Evolutionary conservation across 345 rosid species (phyloP).

Genomic region (Camelina laxa): DNA sequence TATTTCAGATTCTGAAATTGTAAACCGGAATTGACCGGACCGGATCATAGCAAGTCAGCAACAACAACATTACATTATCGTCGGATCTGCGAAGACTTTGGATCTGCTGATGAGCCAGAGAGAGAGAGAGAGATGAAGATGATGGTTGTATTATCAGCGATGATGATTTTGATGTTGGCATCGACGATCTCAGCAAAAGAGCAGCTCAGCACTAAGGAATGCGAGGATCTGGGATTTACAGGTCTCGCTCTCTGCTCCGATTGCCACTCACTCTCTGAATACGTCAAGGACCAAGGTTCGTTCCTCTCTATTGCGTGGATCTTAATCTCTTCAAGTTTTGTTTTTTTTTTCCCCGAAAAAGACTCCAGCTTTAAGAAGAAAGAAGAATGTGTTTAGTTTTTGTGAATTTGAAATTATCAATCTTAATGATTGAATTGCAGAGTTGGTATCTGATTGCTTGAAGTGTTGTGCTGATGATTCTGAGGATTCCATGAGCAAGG

Average conservation of each 20-base stretch:
- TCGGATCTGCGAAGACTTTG: conserved; percentile 19
- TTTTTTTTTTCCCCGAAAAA: not conserved
- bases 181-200: conserved; percentile 52
- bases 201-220: conserved; percentile 69
- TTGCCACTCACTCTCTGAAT: conserved; percentile 82
- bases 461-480: conserved; percentile 96
- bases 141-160: conserved; percentile 20
- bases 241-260: conserved; percentile 98
- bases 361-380: not conserved
- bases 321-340: not conserved
- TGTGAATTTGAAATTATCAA: not conserved
- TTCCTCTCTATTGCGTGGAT: not conserved
- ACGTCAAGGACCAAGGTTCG: conserved; percentile 87
- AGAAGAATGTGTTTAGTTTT: not conserved
- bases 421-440: conserved; percentile 49
- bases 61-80: not conserved
- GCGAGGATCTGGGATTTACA: conserved; percentile 89
- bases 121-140: conserved; percentile 30
- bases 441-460: conserved; percentile 88
- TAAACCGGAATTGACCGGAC: conserved; percentile 35
- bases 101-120: conserved; percentile 22
- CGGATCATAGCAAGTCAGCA: conserved; percentile 4
- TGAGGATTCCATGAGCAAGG: conserved; percentile 90
- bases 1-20: not conserved
- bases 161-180: conserved; percentile 19